Conservation (phyloP, 2,329 filamentous ascomycete genomes). For the Colletotrichum aenigma region DNA sequence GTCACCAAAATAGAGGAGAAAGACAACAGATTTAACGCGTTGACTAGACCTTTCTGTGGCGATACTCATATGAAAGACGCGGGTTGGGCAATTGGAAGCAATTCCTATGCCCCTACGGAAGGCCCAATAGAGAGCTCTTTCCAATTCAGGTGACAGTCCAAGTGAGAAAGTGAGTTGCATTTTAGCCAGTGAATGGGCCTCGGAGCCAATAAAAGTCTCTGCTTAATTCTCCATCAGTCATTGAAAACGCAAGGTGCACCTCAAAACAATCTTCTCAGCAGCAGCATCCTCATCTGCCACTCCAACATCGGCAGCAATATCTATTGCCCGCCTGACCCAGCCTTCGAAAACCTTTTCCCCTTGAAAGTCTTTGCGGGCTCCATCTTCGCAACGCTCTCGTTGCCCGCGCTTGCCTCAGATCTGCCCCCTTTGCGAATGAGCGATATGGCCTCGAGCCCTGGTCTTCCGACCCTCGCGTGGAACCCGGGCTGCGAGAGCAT, state of each 20-base stretch:
- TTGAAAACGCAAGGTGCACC: background rate
- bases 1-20: background rate
- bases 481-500: background rate
- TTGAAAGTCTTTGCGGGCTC: too few species aligned
- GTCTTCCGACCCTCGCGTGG: background rate
- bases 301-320: background rate
- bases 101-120: background rate
- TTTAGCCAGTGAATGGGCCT: background rate
- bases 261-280: background rate
- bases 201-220: background rate
- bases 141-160: background rate
- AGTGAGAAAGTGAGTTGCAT: background rate
- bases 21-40: background rate
- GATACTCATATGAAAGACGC: background rate
- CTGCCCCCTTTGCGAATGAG: background rate
- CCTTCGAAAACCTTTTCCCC: too few species aligned
- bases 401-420: background rate
- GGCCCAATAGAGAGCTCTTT: background rate
- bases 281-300: background rate
- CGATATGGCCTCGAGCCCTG: background rate
- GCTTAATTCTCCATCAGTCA: background rate
- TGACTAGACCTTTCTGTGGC: accelerated
- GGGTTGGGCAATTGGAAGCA: background rate
- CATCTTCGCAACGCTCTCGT: background rate
- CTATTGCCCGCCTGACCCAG: background rate